Evolutionary conservation across 75 land plant species (phyloP).

Genomic region (Isoetes taiwanensis): DNA sequence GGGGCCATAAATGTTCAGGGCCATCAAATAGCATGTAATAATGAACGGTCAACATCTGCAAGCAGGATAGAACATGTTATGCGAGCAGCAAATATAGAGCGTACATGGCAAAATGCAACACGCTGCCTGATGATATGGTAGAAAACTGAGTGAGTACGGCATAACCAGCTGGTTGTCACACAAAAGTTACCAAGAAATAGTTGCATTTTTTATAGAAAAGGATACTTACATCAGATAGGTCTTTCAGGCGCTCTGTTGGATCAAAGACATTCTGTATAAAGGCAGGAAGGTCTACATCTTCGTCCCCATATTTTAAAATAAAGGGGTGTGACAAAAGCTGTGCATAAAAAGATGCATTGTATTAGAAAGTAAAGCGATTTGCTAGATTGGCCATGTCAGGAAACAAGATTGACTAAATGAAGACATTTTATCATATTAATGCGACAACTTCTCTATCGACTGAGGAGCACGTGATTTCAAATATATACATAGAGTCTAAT

Average conservation of each 20-base stretch:
- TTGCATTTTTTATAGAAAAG: too few relatives aligned
- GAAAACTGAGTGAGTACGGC: too few relatives aligned
- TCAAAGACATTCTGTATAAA: conserved; percentile 81
- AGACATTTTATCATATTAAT: neutral
- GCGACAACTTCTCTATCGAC: neutral
- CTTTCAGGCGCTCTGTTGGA: conserved; percentile 78
- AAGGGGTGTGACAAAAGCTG: conserved; percentile 89
- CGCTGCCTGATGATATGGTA: too few relatives aligned
- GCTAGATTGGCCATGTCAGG: neutral
- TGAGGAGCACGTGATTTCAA: neutral
- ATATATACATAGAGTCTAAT: neutral
- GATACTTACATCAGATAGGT: conserved; percentile 78
- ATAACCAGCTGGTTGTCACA: neutral
- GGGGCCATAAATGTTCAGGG: conserved; percentile 63
- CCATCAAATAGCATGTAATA: conserved; percentile 97
- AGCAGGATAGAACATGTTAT: neutral
- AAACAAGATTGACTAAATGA: neutral
- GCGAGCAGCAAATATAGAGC: neutral
- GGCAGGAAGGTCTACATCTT: conserved; percentile 55
- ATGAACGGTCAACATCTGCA: conserved; percentile 93
- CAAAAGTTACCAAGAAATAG: too few relatives aligned
- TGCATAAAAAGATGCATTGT: conserved; percentile 12
- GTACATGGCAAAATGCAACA: neutral
- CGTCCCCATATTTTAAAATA: conserved; percentile 64
- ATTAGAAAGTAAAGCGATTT: neutral